These are phyloP conservation scores for Apiospora saccharicola DNA, from an alignment of 2,329 filamentous ascomycete species.

Conservation along the genomic window DNA sequence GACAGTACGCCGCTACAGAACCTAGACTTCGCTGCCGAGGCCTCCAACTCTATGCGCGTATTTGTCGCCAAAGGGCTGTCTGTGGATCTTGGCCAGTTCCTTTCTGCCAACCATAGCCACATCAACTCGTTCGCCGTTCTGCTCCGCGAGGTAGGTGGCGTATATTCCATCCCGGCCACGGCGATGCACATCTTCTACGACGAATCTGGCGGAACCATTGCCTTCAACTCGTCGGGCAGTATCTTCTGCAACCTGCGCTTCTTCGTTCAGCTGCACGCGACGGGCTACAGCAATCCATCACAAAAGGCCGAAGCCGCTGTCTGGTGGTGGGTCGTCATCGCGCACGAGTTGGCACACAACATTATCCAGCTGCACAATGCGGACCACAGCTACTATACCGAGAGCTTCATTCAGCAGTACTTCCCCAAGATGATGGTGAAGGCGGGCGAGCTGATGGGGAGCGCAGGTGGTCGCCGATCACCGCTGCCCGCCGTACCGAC, in stretches of 20 bases:
- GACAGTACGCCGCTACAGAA: conserved; percentile 79
- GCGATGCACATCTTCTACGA: conserved; percentile 91
- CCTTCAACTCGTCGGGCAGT: conserved; percentile 87
- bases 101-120: conserved; percentile 64
- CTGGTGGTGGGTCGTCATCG: conserved; percentile 96
- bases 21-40: conserved; percentile 73
- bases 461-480: background rate
- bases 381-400: conserved; percentile 84
- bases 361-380: conserved; percentile 80
- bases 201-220: conserved; percentile 79
- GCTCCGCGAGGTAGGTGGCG: conserved; percentile 71
- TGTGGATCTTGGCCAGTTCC: conserved; percentile 60
- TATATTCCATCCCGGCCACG: conserved; percentile 75
- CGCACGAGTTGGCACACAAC: conserved; percentile 96
- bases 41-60: conserved; percentile 75
- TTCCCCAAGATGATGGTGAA: conserved; percentile 73
- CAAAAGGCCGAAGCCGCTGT: conserved; percentile 73
- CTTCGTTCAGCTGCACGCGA: conserved; percentile 79
- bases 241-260: conserved; percentile 95
- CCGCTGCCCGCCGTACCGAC: background rate
- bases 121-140: conserved; percentile 75
- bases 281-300: conserved; percentile 50
- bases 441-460: conserved; percentile 41
- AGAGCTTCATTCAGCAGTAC: conserved; percentile 81
- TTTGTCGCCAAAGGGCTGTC: conserved; percentile 69